These are phyloP conservation scores for Blastobotrys parvus DNA, from an alignment of 805 yeast species.

Conservation along the genomic window DNA sequence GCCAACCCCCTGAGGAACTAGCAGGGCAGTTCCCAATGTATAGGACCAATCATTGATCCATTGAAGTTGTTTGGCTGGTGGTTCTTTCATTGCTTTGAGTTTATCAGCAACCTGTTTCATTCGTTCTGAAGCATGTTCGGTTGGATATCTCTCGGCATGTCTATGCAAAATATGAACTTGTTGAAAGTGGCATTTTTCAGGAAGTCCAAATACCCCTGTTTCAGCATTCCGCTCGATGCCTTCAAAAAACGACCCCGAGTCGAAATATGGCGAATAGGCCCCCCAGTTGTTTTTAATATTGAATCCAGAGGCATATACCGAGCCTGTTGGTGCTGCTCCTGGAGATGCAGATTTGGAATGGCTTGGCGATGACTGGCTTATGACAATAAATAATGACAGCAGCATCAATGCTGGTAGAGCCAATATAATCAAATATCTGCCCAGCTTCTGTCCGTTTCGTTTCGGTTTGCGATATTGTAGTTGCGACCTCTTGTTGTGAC, in stretches of 20 bases:
- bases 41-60: constrained; percentile 31
- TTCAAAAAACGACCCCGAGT: constrained; percentile 27
- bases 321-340: constrained; percentile 32
- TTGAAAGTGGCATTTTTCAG: constrained; percentile 37
- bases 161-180: constrained; percentile 67
- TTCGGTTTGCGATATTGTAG: background rate
- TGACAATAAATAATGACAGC: constrained; percentile 16
- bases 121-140: constrained; percentile 34
- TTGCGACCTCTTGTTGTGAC: too few species aligned
- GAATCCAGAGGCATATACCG: constrained; percentile 27
- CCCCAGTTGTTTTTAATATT: constrained; percentile 36
- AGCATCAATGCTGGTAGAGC: constrained; percentile 19
- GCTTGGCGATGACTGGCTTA: constrained; percentile 11
- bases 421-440: constrained; percentile 11
- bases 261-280: constrained; percentile 33
- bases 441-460: background rate
- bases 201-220: background rate
- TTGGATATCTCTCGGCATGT: constrained; percentile 75
- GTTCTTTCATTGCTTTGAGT: constrained; percentile 21
- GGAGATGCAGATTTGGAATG: constrained; percentile 21
- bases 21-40: constrained; percentile 26
- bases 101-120: constrained; percentile 32
- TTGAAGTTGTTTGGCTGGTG: constrained; percentile 17
- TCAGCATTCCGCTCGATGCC: constrained; percentile 19
- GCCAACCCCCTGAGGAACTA: constrained; percentile 32